phyloP scores from a whole-genome alignment of 345 rosid genomes.

The Moringa oleifera region DNA sequence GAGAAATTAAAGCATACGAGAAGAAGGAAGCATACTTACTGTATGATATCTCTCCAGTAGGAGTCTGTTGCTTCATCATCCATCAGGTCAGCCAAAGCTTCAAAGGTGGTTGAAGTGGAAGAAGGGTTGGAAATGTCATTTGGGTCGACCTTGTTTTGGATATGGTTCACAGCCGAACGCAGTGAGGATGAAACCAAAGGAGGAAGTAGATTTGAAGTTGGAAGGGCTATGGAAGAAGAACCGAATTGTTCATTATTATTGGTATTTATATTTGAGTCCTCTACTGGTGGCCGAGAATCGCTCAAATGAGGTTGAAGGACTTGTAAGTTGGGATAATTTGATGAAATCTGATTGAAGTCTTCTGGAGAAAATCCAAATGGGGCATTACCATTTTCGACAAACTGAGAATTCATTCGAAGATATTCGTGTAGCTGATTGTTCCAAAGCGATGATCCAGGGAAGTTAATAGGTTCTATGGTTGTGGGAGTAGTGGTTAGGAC shows the following conservation, averaged over 20 bases:
- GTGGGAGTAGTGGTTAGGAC: constrained; percentile 19
- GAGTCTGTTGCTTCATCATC: constrained; percentile 47
- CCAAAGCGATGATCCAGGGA: constrained; percentile 13
- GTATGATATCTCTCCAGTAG: constrained; percentile 54
- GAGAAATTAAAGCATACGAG: no score
- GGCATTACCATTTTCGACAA: constrained; percentile 16
- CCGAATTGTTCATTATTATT: constrained; percentile 12
- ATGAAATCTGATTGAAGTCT: constrained; percentile 24
- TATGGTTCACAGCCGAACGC: constrained; percentile 16
- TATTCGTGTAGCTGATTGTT: constrained; percentile 25
- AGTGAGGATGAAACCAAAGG: constrained; percentile 41
- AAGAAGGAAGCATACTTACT: constrained; percentile 30
- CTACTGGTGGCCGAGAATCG: no score
- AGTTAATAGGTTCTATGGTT: constrained; percentile 23
- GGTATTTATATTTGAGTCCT: no score
- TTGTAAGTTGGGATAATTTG: constrained; percentile 22
- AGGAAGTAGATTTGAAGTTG: constrained; percentile 30
- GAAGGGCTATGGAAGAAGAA: constrained; percentile 16
- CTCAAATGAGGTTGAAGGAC: constrained; percentile 4
- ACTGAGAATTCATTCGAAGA: constrained; percentile 17
- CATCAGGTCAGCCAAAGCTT: constrained; percentile 41
- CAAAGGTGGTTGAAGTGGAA: constrained; percentile 47
- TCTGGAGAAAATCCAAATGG: constrained; percentile 25
- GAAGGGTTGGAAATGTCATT: constrained; percentile 41
- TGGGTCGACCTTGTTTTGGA: constrained; percentile 20